phyloP scores from a whole-genome alignment of 352 stramenopile genomes.

The Phytophthora sojae region DNA sequence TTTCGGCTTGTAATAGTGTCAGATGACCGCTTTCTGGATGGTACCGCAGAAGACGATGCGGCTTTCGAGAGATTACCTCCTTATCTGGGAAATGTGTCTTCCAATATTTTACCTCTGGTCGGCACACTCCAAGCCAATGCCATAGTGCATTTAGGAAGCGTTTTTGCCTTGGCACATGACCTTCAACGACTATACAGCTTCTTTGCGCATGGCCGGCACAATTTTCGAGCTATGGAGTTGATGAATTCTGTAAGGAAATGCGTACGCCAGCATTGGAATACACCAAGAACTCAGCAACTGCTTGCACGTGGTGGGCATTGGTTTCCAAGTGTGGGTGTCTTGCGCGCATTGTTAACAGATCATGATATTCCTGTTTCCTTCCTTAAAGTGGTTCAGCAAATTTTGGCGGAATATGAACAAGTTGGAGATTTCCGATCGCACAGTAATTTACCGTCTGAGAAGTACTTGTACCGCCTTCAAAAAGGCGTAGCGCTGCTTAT shows the following conservation, averaged over 20 bases:
- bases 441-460: constrained; percentile 21
- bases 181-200: constrained; percentile 33
- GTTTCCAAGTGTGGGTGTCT: constrained; percentile 52
- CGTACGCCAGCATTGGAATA: constrained; percentile 50
- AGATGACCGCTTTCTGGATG: constrained; percentile 37
- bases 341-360: constrained; percentile 40
- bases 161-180: constrained; percentile 45
- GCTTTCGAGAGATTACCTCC: constrained; percentile 2
- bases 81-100: constrained; percentile 42
- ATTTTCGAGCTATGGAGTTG: constrained; percentile 9
- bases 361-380: constrained; percentile 44
- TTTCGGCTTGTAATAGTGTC: constrained; percentile 39
- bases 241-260: constrained; percentile 42
- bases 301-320: constrained; percentile 51
- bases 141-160: constrained; percentile 47
- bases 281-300: constrained; percentile 41
- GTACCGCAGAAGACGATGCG: background rate
- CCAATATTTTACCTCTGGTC: constrained; percentile 33
- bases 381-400: constrained; percentile 29
- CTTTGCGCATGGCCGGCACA: constrained; percentile 6
- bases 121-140: constrained; percentile 38
- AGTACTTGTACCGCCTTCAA: constrained; percentile 38
- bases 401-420: constrained; percentile 57
- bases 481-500: constrained; percentile 37
- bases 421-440: constrained; percentile 29